Conservation (phyloP, 768 basidiomycete species). For the Hypholoma sublateritium region DNA sequence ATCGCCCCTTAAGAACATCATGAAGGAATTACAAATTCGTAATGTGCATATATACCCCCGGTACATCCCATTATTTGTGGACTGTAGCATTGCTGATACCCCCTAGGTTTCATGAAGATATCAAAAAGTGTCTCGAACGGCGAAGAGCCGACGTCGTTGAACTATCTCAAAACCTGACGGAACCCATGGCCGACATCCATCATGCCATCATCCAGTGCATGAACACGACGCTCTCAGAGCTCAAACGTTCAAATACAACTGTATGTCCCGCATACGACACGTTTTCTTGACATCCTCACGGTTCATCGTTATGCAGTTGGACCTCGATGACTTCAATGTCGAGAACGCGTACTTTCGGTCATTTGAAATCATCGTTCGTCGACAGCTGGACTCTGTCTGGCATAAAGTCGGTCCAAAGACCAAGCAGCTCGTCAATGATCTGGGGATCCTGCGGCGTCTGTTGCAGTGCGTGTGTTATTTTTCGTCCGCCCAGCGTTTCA, state of each 20-base stretch:
- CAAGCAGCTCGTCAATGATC: conserved; percentile 86
- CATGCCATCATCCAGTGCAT: conserved; percentile 92
- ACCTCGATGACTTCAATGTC: conserved; percentile 89
- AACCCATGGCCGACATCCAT: conserved; percentile 91
- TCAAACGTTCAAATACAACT: conserved; percentile 81
- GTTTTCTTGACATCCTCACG: background rate
- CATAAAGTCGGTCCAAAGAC: conserved; percentile 94
- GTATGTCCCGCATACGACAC: conserved; percentile 31
- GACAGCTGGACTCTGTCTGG: conserved; percentile 92
- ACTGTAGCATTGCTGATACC: background rate
- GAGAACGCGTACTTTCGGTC: conserved; percentile 93
- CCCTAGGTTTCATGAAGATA: conserved; percentile 82
- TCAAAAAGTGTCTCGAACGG: conserved; percentile 79
- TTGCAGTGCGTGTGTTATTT: conserved; percentile 56
- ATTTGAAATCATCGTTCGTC: conserved; percentile 86
- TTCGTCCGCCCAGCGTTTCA: background rate
- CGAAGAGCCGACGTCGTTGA: conserved; percentile 92
- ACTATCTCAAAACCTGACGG: conserved; percentile 81
- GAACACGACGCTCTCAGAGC: conserved; percentile 82
- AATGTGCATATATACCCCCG: conserved; percentile 92
- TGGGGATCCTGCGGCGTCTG: conserved; percentile 80
- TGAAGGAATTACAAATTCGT: conserved; percentile 89
- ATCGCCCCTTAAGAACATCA: conserved; percentile 87
- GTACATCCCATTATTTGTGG: conserved; percentile 35
- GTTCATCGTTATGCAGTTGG: conserved; percentile 54